Evolutionary conservation across 2,329 filamentous ascomycete genomes (phyloP).

Genomic region (Apiospora hydei): DNA sequence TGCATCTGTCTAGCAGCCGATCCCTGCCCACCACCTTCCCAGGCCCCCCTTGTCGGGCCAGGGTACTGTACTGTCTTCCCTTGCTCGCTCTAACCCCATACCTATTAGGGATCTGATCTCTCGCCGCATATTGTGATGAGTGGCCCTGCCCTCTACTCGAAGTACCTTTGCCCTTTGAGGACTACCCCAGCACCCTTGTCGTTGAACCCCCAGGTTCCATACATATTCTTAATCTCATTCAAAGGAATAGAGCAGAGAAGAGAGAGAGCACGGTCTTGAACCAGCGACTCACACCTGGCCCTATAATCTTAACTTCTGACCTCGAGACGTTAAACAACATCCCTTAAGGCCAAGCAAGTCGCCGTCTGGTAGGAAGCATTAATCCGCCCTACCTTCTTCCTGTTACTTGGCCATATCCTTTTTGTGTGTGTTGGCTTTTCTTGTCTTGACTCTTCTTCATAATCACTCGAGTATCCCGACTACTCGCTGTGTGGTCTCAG

Average conservation of each 20-base stretch:
- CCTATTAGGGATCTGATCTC: slow-evolving; percentile 23
- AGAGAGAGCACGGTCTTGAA: slow-evolving; percentile 14
- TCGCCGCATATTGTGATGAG: slow-evolving; percentile 16
- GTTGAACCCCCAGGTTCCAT: not conserved
- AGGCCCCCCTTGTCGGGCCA: slow-evolving; percentile 9
- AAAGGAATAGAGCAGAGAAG: slow-evolving; percentile 21
- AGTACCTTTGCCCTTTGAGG: slow-evolving; percentile 11
- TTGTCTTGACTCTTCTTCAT: slow-evolving; percentile 15
- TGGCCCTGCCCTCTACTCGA: not conserved
- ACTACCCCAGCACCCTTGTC: not conserved
- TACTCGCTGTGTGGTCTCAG: slow-evolving; percentile 14
- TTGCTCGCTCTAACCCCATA: slow-evolving; percentile 17
- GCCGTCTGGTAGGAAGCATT: slow-evolving; percentile 21
- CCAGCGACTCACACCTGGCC: slow-evolving; percentile 22
- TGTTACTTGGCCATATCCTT: slow-evolving; percentile 9
- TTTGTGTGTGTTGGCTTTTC: not conserved
- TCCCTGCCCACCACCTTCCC: slow-evolving; percentile 17
- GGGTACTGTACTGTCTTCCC: slow-evolving; percentile 7
- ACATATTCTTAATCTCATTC: slow-evolving; percentile 21
- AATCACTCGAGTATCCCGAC: slow-evolving; percentile 13
- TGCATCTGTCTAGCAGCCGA: slow-evolving; percentile 20
- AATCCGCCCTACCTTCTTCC: slow-evolving; percentile 16
- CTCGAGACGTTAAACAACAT: slow-evolving; percentile 22
- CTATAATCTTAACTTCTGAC: slow-evolving; percentile 22
- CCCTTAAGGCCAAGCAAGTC: slow-evolving; percentile 19